These are phyloP conservation scores for Haplosporangium sp. DNA, from an alignment of 371 early-diverging fungal genomes.

Conservation along the genomic window DNA sequence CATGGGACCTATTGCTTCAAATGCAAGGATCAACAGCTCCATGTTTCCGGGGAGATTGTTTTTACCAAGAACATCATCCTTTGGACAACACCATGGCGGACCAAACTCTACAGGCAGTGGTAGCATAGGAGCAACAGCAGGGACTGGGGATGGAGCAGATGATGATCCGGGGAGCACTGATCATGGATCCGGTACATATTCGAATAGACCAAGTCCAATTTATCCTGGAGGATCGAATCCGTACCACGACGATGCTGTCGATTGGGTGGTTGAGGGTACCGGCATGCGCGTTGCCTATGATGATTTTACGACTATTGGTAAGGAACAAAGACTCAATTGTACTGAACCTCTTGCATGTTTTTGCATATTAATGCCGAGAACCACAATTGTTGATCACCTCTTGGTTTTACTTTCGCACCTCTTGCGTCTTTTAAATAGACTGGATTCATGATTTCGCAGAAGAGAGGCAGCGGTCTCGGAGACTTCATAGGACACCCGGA, in stretches of 20 bases:
- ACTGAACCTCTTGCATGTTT: no score
- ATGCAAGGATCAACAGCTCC: constrained; percentile 18
- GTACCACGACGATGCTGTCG: constrained; percentile 54
- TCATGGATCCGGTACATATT: constrained; percentile 2
- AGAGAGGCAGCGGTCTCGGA: constrained; percentile 83
- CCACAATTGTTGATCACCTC: not conserved
- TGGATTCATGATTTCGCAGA: constrained; percentile 94
- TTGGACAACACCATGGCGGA: constrained; percentile 9
- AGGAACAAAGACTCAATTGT: not conserved
- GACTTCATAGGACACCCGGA: constrained; percentile 67
- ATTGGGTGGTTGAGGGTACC: constrained; percentile 61
- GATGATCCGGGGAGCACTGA: constrained; percentile 3
- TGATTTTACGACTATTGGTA: constrained; percentile 72
- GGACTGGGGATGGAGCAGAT: not conserved
- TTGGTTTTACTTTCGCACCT: not conserved
- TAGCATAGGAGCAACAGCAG: not conserved
- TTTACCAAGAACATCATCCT: constrained; percentile 18
- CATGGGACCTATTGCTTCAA: constrained; percentile 39
- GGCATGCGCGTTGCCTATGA: constrained; percentile 71
- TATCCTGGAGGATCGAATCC: constrained; percentile 49
- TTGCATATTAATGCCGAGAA: no score
- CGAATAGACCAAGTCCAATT: constrained; percentile 30
- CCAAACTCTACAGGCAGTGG: constrained; percentile 11
- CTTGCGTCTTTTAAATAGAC: constrained; percentile 61
- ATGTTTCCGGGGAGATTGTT: constrained; percentile 28